Evolutionary conservation across 106 monocot genomes (phyloP).

Genomic region (Allium cepa): DNA sequence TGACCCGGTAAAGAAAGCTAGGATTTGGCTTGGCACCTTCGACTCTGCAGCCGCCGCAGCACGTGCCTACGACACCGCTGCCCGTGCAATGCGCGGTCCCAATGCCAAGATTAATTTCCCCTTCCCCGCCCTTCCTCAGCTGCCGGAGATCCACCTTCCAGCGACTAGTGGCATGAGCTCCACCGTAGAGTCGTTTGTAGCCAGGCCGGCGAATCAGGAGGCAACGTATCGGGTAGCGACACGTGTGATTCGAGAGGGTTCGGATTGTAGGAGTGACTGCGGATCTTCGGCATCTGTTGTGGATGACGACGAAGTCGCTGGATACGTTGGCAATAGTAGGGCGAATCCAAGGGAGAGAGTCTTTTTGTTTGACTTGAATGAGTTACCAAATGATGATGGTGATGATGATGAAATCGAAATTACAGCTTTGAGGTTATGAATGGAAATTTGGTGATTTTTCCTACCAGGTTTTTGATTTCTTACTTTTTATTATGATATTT

Average conservation of each 20-base stretch:
- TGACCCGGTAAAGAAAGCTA: constrained; percentile 31
- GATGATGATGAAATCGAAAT: constrained; percentile 9
- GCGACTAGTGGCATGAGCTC: constrained; percentile 46
- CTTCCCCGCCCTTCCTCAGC: background rate
- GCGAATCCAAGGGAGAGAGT: background rate
- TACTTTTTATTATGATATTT: background rate
- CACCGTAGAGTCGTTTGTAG: constrained; percentile 52
- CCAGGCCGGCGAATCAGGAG: too few species aligned
- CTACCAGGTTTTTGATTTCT: background rate
- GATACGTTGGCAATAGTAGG: background rate
- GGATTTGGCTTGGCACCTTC: constrained; percentile 59
- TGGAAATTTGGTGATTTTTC: background rate
- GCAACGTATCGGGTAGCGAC: background rate
- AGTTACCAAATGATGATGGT: constrained; percentile 7
- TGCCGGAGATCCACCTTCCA: constrained; percentile 10
- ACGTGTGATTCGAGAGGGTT: background rate
- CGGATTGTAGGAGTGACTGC: constrained; percentile 19
- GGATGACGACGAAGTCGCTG: constrained; percentile 8
- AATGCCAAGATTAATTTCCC: constrained; percentile 61
- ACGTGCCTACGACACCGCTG: constrained; percentile 59
- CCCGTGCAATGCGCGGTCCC: constrained; percentile 40
- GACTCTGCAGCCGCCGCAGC: constrained; percentile 66
- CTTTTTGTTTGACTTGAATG: constrained; percentile 15
- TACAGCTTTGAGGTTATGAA: background rate
- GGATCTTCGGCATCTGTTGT: constrained; percentile 16